Evolutionary conservation across 225 moss, liverwort and hornwort genomes (phyloP).

Genomic region (Bryum argenteum): DNA sequence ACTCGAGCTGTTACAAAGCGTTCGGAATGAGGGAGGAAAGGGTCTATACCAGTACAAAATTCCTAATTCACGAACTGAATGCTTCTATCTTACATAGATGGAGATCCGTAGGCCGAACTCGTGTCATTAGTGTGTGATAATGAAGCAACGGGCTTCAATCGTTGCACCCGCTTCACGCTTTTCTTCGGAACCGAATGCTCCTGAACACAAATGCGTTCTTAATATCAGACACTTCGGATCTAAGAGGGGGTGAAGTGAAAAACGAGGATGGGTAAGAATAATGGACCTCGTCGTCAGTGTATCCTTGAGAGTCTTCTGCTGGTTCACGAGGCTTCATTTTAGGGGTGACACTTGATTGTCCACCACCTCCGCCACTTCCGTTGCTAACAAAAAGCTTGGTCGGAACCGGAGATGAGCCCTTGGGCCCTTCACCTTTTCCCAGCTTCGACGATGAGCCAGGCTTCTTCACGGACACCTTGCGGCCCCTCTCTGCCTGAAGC

Average conservation of each 20-base stretch:
- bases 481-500: constrained; percentile 93
- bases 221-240: not conserved
- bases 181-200: constrained; percentile 53
- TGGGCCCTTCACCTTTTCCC: constrained; percentile 47
- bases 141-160: constrained; percentile 64
- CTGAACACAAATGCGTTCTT: constrained; percentile 33
- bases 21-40: constrained; percentile 15
- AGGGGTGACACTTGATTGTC: constrained; percentile 41
- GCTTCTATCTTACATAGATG: constrained; percentile 56
- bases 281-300: constrained; percentile 57
- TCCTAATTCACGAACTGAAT: constrained; percentile 19
- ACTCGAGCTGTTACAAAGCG: constrained; percentile 16
- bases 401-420: constrained; percentile 40
- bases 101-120: constrained; percentile 57
- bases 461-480: constrained; percentile 60
- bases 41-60: constrained; percentile 9
- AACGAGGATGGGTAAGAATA: constrained; percentile 4
- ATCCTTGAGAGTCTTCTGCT: constrained; percentile 48
- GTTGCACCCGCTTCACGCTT: constrained; percentile 63
- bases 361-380: constrained; percentile 50
- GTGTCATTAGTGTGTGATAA: constrained; percentile 57
- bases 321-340: constrained; percentile 46
- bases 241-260: not conserved
- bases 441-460: constrained; percentile 45
- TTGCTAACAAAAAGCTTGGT: constrained; percentile 39